phyloP scores from a whole-genome alignment of 2,329 filamentous ascomycete genomes.

The Celoporthe dispersa region DNA sequence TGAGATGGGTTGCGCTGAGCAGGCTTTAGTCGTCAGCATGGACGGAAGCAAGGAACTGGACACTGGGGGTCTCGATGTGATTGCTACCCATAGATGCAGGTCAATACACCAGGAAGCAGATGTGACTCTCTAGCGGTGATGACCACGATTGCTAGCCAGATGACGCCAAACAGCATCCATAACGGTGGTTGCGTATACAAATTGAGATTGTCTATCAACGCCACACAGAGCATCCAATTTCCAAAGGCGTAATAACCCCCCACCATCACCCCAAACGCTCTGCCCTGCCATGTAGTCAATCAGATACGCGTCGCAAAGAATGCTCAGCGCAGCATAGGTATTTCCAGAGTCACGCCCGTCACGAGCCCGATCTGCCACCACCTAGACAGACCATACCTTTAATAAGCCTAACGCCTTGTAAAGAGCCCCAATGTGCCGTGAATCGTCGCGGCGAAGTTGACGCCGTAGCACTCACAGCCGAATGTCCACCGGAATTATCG shows the following conservation, averaged over 20 bases:
- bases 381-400: not conserved
- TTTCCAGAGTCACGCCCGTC: not conserved
- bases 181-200: not conserved
- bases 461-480: not conserved
- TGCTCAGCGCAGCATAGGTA: conserved; percentile 8
- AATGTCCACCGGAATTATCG: not conserved
- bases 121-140: not conserved
- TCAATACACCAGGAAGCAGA: not conserved
- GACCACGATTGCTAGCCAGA: not conserved
- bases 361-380: not conserved
- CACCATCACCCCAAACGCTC: not conserved
- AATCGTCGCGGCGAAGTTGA: not conserved
- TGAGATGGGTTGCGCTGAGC: not conserved
- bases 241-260: not conserved
- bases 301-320: not conserved
- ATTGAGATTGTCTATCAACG: conserved; percentile 6
- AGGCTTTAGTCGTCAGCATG: not conserved
- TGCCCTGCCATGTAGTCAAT: conserved; percentile 7
- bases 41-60: not conserved
- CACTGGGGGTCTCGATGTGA: not conserved
- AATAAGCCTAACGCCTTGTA: conserved; percentile 11
- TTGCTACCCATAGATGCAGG: not conserved
- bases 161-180: not conserved
- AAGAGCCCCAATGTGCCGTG: not conserved
- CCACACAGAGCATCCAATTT: not conserved